These are phyloP conservation scores for Solanum appendiculatum DNA, from an alignment of 257 asterid genomes.

Conservation along the genomic window DNA sequence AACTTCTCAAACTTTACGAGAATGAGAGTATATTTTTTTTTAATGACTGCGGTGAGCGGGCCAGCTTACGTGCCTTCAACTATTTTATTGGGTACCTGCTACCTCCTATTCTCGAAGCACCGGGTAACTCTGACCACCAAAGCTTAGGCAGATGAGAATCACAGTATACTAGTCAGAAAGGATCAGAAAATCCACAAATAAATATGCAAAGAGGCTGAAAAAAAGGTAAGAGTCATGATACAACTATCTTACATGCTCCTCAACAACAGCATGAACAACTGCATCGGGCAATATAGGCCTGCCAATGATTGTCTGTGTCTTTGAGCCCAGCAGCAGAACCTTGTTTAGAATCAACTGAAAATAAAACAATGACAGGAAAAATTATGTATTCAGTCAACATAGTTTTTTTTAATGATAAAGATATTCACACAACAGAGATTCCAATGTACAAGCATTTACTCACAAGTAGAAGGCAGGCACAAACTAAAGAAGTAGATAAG, in stretches of 20 bases:
- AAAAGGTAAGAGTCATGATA: background rate
- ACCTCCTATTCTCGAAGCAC: background rate
- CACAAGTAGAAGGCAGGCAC: background rate
- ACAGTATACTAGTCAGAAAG: background rate
- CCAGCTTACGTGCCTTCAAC: background rate
- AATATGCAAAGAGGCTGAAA: background rate
- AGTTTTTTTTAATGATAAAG: background rate
- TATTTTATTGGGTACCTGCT: background rate
- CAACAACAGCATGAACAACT: constrained; percentile 92
- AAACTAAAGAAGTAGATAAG: background rate
- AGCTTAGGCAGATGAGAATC: background rate
- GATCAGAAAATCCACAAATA: background rate
- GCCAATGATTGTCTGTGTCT: constrained; percentile 70
- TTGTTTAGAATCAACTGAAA: constrained; percentile 65
- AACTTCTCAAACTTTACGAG: background rate
- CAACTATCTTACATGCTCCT: constrained; percentile 77
- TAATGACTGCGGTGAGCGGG: background rate
- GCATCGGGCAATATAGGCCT: constrained; percentile 89
- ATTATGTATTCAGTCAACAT: background rate
- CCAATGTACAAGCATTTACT: background rate
- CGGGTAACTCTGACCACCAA: background rate
- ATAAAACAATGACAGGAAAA: background rate
- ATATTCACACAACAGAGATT: background rate
- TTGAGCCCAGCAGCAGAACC: constrained; percentile 86
- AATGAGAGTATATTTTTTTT: background rate